Conservation (phyloP, 345 rosid species). For the Salix arbutifolia region DNA sequence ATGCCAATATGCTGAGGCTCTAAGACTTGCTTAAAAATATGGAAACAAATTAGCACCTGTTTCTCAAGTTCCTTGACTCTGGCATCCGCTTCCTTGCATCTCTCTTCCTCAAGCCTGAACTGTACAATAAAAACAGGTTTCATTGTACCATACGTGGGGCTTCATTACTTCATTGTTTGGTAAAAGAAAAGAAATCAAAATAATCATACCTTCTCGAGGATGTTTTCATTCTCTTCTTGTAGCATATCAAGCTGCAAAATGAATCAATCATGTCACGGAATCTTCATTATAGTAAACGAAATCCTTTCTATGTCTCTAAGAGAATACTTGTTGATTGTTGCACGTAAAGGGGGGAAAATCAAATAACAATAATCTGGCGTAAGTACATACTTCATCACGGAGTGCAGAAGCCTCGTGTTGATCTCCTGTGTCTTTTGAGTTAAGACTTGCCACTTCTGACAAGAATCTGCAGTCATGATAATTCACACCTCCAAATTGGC, state of each 20-base stretch:
- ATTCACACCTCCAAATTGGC: background rate
- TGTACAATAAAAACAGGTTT: slow-evolving; percentile 10
- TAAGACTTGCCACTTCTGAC: slow-evolving; percentile 10
- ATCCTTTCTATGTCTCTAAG: slow-evolving; percentile 6
- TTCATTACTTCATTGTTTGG: background rate
- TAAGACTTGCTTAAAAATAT: background rate
- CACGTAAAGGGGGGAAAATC: background rate
- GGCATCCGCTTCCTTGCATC: slow-evolving; percentile 29
- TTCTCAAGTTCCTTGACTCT: slow-evolving; percentile 31
- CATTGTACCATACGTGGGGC: background rate
- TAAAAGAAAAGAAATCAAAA: background rate
- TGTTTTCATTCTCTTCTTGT: slow-evolving; percentile 50
- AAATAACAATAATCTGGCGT: background rate
- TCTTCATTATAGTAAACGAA: background rate
- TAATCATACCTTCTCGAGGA: slow-evolving; percentile 21
- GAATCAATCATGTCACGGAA: background rate
- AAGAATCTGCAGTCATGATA: slow-evolving; percentile 22
- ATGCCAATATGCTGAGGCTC: background rate
- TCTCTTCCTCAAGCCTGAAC: slow-evolving; percentile 33
- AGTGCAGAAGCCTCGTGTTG: slow-evolving; percentile 88
- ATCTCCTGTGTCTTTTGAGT: slow-evolving; percentile 58
- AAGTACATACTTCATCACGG: slow-evolving; percentile 76
- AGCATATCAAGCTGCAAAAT: slow-evolving; percentile 76
- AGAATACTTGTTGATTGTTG: background rate
- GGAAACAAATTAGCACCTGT: slow-evolving; percentile 15